Percentiles rank a stretch among this genome's conserved stretches.
Conservation (phyloP, 2,329 filamentous ascomycete genomes). For the Neonectria punicea region DNA sequence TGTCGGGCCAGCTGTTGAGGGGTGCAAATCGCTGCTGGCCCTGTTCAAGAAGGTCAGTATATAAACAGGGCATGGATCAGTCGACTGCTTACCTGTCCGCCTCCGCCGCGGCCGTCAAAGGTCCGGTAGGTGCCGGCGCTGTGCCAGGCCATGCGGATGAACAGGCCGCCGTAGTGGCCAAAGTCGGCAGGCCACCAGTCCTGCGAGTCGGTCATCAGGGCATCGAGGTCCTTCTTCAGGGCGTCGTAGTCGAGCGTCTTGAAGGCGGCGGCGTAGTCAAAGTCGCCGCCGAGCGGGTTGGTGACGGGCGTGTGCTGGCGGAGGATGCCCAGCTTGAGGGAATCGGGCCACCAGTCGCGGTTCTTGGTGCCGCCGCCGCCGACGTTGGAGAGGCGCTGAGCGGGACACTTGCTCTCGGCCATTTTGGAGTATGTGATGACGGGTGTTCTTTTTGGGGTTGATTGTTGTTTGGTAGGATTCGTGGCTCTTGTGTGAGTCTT, state of each 20-base stretch:
- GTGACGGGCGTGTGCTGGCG: constrained; percentile 73
- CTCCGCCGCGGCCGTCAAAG: constrained; percentile 79
- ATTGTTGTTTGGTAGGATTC: no score
- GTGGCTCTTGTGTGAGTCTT: no score
- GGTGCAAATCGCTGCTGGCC: constrained; percentile 85
- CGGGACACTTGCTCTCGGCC: constrained; percentile 23
- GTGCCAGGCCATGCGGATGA: constrained; percentile 86
- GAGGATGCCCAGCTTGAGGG: constrained; percentile 75
- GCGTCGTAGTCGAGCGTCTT: constrained; percentile 67
- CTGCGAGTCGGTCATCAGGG: constrained; percentile 81
- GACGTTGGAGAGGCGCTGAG: constrained; percentile 44
- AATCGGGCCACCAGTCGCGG: constrained; percentile 78
- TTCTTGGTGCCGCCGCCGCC: constrained; percentile 73
- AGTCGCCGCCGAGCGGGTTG: constrained; percentile 72
- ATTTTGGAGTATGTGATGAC: background rate
- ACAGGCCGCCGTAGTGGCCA: constrained; percentile 83
- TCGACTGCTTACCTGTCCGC: constrained; percentile 60
- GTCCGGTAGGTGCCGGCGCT: constrained; percentile 82
- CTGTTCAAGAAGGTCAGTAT: constrained; percentile 26
- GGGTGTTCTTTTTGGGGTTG: no score
- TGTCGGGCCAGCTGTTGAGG: constrained; percentile 86
- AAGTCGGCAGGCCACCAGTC: constrained; percentile 87
- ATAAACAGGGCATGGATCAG: background rate
- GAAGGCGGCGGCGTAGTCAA: constrained; percentile 78
- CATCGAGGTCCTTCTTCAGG: constrained; percentile 77